phyloP scores from a whole-genome alignment of 2,329 filamentous ascomycete species.

The Ophiostoma ulmi region DNA sequence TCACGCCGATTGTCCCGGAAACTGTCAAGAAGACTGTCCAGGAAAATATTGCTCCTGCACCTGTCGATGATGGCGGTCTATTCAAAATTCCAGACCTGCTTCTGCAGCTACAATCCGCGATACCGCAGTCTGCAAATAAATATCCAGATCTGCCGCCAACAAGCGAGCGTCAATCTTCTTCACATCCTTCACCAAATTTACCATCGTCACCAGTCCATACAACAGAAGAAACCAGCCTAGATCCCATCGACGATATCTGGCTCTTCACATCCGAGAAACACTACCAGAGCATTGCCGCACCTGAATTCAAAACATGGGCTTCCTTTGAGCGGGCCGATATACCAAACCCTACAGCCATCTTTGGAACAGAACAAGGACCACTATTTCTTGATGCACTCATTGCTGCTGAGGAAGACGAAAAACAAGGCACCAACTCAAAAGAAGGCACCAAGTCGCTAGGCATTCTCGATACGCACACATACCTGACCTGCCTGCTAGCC shows the following conservation, averaged over 20 bases:
- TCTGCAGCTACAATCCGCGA: conserved; percentile 2
- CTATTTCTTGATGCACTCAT: conserved; percentile 61
- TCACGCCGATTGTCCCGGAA: background rate
- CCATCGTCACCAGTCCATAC: background rate
- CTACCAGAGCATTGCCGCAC: conserved; percentile 27
- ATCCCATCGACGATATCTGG: conserved; percentile 43
- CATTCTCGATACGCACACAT: conserved; percentile 46
- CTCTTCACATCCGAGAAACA: conserved; percentile 37
- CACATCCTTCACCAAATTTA: too few species aligned
- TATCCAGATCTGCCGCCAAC: background rate
- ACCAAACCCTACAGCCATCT: conserved; percentile 41
- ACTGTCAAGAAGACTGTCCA: background rate
- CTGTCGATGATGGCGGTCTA: conserved; percentile 34
- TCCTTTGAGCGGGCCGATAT: conserved; percentile 47
- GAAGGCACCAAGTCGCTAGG: conserved; percentile 24
- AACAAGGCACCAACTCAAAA: background rate
- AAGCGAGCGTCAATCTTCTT: background rate
- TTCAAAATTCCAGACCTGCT: conserved; percentile 41
- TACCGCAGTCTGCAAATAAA: background rate
- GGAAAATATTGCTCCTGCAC: background rate
- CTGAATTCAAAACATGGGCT: conserved; percentile 64
- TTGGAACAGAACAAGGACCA: conserved; percentile 65
- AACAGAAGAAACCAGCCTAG: background rate
- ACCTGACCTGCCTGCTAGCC: conserved; percentile 55
- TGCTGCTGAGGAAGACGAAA: conserved; percentile 28